Conservation (phyloP, 1,284 basidiomycete species). For the Ganoderma multipileum region DNA sequence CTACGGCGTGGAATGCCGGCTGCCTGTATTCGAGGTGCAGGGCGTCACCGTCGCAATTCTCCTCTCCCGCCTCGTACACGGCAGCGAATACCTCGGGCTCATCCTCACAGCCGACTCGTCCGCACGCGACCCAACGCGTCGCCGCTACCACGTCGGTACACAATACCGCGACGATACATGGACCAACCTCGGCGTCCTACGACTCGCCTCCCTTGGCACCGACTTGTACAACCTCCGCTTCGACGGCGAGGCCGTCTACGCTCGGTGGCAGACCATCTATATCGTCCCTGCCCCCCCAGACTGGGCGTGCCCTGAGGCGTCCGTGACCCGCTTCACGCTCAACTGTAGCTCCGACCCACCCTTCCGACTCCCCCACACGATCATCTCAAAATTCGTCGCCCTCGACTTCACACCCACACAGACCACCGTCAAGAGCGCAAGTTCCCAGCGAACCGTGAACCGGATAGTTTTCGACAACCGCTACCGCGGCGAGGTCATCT, state of each 20-base stretch:
- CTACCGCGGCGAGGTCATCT: neutral
- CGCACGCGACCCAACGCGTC: neutral
- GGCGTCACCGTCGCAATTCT: slow-evolving; percentile 5
- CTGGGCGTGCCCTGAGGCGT: neutral
- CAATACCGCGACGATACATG: neutral
- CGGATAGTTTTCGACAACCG: neutral
- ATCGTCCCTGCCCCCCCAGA: neutral
- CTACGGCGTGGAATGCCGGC: slow-evolving; percentile 1
- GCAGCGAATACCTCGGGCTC: neutral
- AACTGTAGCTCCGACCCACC: neutral
- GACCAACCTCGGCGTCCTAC: neutral
- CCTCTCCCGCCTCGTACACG: neutral
- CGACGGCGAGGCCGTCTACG: slow-evolving; percentile 1
- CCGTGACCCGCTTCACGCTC: neutral
- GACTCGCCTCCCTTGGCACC: neutral
- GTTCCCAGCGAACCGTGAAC: neutral
- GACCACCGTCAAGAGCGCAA: neutral
- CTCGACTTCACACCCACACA: neutral
- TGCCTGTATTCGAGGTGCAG: slow-evolving; percentile 6
- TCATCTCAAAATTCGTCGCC: neutral
- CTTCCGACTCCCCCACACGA: slow-evolving; percentile 3
- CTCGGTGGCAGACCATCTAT: slow-evolving; percentile 8
- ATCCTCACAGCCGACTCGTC: neutral
- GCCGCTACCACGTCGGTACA: neutral
- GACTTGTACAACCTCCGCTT: slow-evolving; percentile 12